Conservation (phyloP, 257 asterid species). For the Rubia yunnanensis region DNA sequence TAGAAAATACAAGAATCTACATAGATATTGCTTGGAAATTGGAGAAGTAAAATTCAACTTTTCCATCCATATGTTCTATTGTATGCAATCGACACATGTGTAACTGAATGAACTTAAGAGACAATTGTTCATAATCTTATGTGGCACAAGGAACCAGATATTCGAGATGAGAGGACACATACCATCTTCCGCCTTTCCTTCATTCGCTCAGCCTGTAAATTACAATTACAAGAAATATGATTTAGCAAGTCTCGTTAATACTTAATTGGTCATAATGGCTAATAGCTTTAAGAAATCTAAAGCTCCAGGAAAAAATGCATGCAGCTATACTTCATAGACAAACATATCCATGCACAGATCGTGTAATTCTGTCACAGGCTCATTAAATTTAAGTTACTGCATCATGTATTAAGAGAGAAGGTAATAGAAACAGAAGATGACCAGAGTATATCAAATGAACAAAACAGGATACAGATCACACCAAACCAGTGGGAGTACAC, state of each 20-base stretch:
- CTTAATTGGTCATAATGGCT: background rate
- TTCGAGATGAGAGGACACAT: conserved; percentile 6
- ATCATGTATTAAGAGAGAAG: background rate
- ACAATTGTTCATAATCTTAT: background rate
- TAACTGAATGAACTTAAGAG: background rate
- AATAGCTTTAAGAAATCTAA: conserved; percentile 1
- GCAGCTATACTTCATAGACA: background rate
- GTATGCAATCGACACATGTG: background rate
- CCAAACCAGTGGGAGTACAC: background rate
- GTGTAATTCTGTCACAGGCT: background rate
- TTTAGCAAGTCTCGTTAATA: conserved; percentile 17
- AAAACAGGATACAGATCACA: background rate
- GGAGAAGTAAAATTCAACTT: background rate
- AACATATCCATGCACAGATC: background rate
- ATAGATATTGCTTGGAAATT: background rate
- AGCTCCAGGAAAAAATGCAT: background rate
- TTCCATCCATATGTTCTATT: background rate
- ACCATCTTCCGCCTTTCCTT: conserved; percentile 71
- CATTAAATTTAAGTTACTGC: background rate
- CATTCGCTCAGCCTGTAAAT: conserved; percentile 59
- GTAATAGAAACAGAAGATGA: background rate
- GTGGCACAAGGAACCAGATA: background rate
- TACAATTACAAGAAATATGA: conserved; percentile 12
- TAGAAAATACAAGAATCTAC: background rate
- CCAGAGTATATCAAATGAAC: background rate